Evolutionary conservation across 352 stramenopile species (phyloP).

Genomic region (Globisporangium cylindrosporum): DNA sequence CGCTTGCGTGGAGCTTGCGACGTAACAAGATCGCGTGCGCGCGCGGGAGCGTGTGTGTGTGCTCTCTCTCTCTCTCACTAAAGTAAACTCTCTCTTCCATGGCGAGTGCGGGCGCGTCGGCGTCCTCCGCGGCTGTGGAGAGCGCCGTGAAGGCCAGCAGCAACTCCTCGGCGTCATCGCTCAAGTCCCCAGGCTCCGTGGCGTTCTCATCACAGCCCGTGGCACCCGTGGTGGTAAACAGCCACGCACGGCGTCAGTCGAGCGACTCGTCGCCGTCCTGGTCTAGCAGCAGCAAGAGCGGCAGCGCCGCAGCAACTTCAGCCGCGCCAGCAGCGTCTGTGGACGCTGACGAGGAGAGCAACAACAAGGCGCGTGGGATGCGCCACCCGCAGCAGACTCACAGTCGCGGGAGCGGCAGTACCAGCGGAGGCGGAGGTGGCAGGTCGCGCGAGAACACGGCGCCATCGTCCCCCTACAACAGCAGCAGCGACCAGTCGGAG

Average conservation of each 20-base stretch:
- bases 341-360: not conserved
- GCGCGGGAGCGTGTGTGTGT: not conserved
- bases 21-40: not conserved
- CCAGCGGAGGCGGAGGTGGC: not conserved
- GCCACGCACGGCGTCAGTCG: constrained; percentile 22
- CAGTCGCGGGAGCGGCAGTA: not conserved
- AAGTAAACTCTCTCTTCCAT: not conserved
- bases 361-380: not conserved
- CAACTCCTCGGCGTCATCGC: not conserved
- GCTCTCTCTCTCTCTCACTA: not conserved
- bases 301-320: not conserved
- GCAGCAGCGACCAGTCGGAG: constrained; percentile 18
- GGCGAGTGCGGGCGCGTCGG: constrained; percentile 1
- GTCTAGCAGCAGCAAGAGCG: not conserved
- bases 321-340: not conserved
- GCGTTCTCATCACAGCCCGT: constrained; percentile 39
- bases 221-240: constrained; percentile 28
- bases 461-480: constrained; percentile 15
- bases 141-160: not conserved
- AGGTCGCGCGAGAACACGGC: not conserved
- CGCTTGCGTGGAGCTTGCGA: not conserved
- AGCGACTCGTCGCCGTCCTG: constrained; percentile 14
- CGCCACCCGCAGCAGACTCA: not conserved
- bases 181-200: constrained; percentile 24
- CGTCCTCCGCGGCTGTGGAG: not conserved